Conservation (phyloP, 2,329 filamentous ascomycete species). For the Phyllosticta citriasiana region DNA sequence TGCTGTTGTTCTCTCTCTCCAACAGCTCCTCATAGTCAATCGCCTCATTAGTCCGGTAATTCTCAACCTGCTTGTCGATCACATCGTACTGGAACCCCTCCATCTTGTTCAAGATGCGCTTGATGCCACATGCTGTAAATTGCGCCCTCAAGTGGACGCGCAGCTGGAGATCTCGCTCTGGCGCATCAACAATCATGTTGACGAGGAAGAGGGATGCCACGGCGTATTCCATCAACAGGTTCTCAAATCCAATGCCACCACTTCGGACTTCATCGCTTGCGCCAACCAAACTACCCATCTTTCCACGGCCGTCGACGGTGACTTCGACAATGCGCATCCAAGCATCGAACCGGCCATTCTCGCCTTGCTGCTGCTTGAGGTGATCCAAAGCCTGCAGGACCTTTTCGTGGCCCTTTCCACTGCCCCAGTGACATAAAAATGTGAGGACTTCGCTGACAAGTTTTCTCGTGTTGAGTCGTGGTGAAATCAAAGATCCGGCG, state of each 20-base stretch:
- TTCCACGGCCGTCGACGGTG: slow-evolving; percentile 90
- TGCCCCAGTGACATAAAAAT: slow-evolving; percentile 89
- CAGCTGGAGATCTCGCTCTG: slow-evolving; percentile 78
- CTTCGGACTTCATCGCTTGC: slow-evolving; percentile 93
- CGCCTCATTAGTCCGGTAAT: slow-evolving; percentile 84
- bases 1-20: slow-evolving; percentile 80
- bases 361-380: slow-evolving; percentile 76
- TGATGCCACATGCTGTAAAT: slow-evolving; percentile 92
- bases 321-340: slow-evolving; percentile 99
- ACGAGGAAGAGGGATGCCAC: slow-evolving; percentile 88
- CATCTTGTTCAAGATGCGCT: slow-evolving; percentile 92
- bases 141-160: slow-evolving; percentile 91
- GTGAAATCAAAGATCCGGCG: slow-evolving; percentile 76
- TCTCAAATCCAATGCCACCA: slow-evolving; percentile 97
- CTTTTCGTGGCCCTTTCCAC: slow-evolving; percentile 80
- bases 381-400: slow-evolving; percentile 89
- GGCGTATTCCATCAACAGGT: slow-evolving; percentile 96
- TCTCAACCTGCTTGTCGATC: slow-evolving; percentile 96
- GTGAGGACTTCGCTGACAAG: slow-evolving; percentile 93
- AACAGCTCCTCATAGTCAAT: slow-evolving; percentile 98
- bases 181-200: slow-evolving; percentile 92
- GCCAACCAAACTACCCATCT: slow-evolving; percentile 96
- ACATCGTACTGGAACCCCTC: slow-evolving; percentile 96
- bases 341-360: slow-evolving; percentile 91
- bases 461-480: slow-evolving; percentile 82